Base-by-base conservation (phyloP, 2,329 filamentous ascomycete genomes). In the Ceratocystis smalleyi region DNA sequence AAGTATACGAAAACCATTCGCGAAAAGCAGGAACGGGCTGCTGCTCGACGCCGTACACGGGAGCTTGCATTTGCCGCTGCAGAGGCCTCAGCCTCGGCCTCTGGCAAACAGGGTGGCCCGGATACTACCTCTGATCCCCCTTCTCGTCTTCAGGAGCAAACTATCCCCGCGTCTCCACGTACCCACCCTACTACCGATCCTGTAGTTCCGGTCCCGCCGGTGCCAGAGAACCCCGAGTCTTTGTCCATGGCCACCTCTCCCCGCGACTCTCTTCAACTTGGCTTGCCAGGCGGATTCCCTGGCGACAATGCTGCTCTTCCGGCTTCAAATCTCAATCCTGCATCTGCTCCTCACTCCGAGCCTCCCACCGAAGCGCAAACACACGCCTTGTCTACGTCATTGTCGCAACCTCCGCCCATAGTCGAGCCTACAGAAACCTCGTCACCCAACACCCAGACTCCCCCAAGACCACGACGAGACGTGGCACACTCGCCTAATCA, bases 1-100 rank as follows among this genome's bases (percentile, higher is more conserved):
- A 90, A 89, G 15, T 92, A 95, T 73, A 91, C 84, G 69, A 89
- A 88, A 71, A 89, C 87, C n/a, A 84, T 94, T 59, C 82, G 77
- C n/a, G 79, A 80, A 65, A 79, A 77, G 62, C 78, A 79, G 70
- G 75, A 79, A 71, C 75, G 76, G 62, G 80, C 80, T 43, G 79
- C 79, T 24, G 80, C 83, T 67, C 69, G 69, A 64, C 80, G 78
- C 68, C 76, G 78, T 67, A 79, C 74, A 69, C 76, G 77, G 71
- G 79, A 81, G 68, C 73, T 79, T 70, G 77, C 81, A 47, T 67
- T 54, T 49, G 65, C 65, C 22, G 64, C 63, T 51, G 65, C 65
- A 43, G 60, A 64, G 49, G 60, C 65, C 7, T 61, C 62, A 43
- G 63, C 59, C 27, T 72, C 73, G 12, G 71, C 70, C 15, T 47